phyloP scores from a whole-genome alignment of 2,329 filamentous ascomycete species.

The Verticillium klebahnii region DNA sequence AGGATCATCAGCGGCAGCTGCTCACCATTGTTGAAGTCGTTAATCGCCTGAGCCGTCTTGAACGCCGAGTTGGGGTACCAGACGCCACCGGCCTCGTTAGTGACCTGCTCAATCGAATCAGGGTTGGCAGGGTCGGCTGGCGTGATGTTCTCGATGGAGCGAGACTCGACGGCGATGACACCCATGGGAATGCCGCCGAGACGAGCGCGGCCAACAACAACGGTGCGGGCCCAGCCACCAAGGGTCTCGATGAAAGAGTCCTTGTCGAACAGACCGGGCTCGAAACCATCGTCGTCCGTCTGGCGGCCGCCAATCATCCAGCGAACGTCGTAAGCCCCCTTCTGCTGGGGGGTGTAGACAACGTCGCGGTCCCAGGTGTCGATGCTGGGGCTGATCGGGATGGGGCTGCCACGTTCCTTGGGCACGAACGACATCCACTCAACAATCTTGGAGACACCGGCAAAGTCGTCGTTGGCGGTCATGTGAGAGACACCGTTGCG shows the following conservation, averaged over 20 bases:
- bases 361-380: slow-evolving; percentile 94
- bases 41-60: slow-evolving; percentile 98
- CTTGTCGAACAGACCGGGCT: slow-evolving; percentile 90
- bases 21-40: slow-evolving; percentile 98
- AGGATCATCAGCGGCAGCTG: slow-evolving; percentile 98
- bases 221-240: slow-evolving; percentile 93
- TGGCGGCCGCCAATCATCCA: slow-evolving; percentile 89
- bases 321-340: slow-evolving; percentile 86
- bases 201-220: slow-evolving; percentile 92
- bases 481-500: slow-evolving; percentile 99
- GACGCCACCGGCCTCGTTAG: slow-evolving; percentile 93
- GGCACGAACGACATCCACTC: slow-evolving; percentile 98
- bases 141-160: slow-evolving; percentile 92
- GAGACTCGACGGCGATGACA: slow-evolving; percentile 95
- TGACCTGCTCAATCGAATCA: slow-evolving; percentile 94
- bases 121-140: slow-evolving; percentile 97
- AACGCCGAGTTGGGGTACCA: slow-evolving; percentile 99
- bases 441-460: slow-evolving; percentile 95
- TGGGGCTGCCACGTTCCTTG: slow-evolving; percentile 87
- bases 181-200: slow-evolving; percentile 96
- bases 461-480: slow-evolving; percentile 96
- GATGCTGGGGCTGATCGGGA: slow-evolving; percentile 82
- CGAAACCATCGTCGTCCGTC: slow-evolving; percentile 71
- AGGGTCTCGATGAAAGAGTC: slow-evolving; percentile 96
- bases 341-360: slow-evolving; percentile 74